These are phyloP conservation scores for Coemansia sp. DNA, from an alignment of 192 early-diverging fungal genomes.

Conservation along the genomic window DNA sequence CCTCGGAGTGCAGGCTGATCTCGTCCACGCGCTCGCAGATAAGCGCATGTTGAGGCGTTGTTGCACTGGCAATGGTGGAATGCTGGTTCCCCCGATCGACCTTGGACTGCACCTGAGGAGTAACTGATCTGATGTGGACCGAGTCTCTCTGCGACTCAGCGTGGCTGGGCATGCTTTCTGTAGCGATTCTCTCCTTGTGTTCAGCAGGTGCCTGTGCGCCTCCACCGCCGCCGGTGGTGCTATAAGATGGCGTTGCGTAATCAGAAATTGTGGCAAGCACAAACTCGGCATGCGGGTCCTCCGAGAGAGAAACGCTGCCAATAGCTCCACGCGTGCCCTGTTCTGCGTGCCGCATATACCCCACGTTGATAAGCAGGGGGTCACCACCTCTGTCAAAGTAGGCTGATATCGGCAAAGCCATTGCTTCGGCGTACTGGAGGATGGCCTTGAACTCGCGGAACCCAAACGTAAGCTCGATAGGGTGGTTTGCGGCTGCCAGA, in stretches of 20 bases:
- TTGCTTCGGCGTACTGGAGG: constrained; percentile 50
- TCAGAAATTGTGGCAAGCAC: constrained; percentile 49
- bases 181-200: neutral
- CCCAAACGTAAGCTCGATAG: constrained; percentile 49
- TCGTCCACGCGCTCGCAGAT: constrained; percentile 13
- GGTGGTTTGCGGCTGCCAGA: constrained; percentile 12
- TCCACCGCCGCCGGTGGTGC: neutral
- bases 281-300: constrained; percentile 40
- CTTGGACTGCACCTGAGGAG: constrained; percentile 1
- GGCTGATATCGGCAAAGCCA: constrained; percentile 39
- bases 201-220: neutral
- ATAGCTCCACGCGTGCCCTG: neutral
- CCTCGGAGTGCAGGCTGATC: constrained; percentile 20
- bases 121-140: constrained; percentile 6
- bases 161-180: neutral
- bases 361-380: constrained; percentile 44
- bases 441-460: constrained; percentile 52
- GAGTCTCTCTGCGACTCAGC: neutral
- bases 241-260: constrained; percentile 6
- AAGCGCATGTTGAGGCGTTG: neutral
- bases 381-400: constrained; percentile 44
- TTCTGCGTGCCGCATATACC: constrained; percentile 8
- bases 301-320: constrained; percentile 6
- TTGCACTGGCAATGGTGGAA: neutral
- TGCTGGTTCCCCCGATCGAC: neutral